These are phyloP conservation scores for Sarcodon sp. DNA, from an alignment of 768 basidiomycete species.

Conservation along the genomic window DNA sequence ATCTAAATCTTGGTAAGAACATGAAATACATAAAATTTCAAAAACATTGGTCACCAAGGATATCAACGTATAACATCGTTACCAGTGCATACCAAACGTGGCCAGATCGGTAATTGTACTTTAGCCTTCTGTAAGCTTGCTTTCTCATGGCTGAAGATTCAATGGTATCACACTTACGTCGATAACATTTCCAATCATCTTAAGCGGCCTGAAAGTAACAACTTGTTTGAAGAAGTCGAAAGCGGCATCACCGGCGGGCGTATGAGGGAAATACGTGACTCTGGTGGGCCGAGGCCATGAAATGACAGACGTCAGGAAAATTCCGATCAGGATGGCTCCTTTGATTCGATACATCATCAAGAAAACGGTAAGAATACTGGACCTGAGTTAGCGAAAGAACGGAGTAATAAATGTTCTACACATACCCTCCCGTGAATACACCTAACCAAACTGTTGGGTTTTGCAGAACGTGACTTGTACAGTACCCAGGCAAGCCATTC, in stretches of 20 bases:
- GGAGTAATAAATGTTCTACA: not conserved
- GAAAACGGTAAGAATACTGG: constrained; percentile 60
- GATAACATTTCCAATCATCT: constrained; percentile 50
- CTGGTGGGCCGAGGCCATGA: constrained; percentile 79
- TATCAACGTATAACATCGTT: constrained; percentile 86
- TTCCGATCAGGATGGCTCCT: constrained; percentile 74
- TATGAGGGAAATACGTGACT: constrained; percentile 78
- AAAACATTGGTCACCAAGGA: constrained; percentile 38
- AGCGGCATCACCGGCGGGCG: constrained; percentile 46
- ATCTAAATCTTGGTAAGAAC: constrained; percentile 10
- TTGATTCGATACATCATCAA: constrained; percentile 79
- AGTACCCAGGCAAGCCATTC: constrained; percentile 41
- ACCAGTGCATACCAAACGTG: constrained; percentile 79
- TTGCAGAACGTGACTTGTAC: constrained; percentile 48
- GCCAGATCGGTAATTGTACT: constrained; percentile 34
- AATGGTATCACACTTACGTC: constrained; percentile 30
- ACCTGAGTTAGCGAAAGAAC: not conserved
- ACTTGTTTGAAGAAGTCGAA: constrained; percentile 83
- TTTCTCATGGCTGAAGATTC: not conserved
- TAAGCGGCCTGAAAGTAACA: constrained; percentile 57
- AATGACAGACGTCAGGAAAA: constrained; percentile 73
- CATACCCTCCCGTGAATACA: constrained; percentile 71
- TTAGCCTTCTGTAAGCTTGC: not conserved
- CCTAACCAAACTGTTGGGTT: constrained; percentile 84
- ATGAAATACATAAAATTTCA: not conserved